phyloP scores from a whole-genome alignment of 176 grass and related monocot genomes.

The Hyparrhenia diplandra region DNA sequence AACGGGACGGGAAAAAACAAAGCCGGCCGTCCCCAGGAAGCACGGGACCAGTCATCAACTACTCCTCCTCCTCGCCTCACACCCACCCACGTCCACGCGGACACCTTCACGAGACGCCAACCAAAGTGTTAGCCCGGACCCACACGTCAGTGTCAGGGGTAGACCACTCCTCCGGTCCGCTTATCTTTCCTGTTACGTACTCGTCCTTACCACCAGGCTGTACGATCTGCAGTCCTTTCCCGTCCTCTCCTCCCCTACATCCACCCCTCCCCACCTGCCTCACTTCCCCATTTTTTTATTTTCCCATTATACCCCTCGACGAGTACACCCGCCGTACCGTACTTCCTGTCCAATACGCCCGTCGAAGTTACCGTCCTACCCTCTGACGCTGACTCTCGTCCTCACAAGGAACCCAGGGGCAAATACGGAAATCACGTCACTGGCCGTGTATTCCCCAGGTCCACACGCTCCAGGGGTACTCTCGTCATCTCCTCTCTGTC shows the following conservation, averaged over 20 bases:
- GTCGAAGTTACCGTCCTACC: not conserved
- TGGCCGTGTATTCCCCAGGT: not conserved
- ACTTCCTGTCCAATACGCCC: not conserved
- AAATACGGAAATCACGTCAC: not conserved
- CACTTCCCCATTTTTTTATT: not conserved
- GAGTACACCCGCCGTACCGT: constrained; percentile 25
- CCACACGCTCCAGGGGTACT: not conserved
- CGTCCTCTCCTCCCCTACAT: constrained; percentile 56
- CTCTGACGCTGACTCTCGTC: not conserved
- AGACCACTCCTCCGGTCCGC: rapidly evolving
- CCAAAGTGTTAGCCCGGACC: rapidly evolving
- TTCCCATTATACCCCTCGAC: not conserved
- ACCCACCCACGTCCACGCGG: no score
- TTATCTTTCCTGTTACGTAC: constrained; percentile 24
- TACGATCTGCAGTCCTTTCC: constrained; percentile 40
- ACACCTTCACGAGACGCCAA: rapidly evolving
- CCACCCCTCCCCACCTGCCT: constrained; percentile 9
- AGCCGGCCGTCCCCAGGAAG: constrained; percentile 22
- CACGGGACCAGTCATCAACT: constrained; percentile 3
- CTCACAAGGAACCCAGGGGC: rapidly evolving
- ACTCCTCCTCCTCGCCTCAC: no score
- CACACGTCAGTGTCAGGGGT: rapidly evolving
- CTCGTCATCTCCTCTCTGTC: not conserved
- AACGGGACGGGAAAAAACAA: not conserved
- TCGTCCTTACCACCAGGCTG: constrained; percentile 47